Percentiles rank a stretch among this genome's conserved stretches.
These are phyloP conservation scores for Saccharomycopsis javanensis DNA, from an alignment of 805 yeast genomes.

Conservation along the genomic window DNA sequence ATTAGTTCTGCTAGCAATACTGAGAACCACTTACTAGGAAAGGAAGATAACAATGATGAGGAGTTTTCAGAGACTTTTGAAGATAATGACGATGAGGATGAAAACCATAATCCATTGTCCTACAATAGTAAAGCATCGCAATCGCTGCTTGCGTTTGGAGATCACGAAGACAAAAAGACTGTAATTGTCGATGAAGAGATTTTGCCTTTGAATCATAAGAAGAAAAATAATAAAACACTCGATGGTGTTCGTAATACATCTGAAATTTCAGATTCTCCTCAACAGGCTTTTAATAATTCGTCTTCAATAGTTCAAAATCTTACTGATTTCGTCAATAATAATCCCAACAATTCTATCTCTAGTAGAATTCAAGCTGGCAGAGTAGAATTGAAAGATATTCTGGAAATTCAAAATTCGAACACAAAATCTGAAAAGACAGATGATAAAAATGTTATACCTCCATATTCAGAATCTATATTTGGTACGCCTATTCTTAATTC, in stretches of 20 bases:
- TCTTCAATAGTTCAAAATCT: not conserved
- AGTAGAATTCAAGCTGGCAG: conserved; percentile 15
- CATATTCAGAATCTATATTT: not conserved
- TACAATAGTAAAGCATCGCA: not conserved
- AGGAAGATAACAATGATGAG: not conserved
- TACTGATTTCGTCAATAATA: not conserved
- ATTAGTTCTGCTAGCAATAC: not conserved
- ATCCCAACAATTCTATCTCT: conserved; percentile 6
- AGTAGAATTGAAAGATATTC: conserved; percentile 17
- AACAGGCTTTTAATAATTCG: not conserved
- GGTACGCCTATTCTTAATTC: not conserved
- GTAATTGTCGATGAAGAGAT: not conserved
- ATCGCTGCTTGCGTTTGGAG: not conserved
- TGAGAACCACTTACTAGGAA: not conserved
- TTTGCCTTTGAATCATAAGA: not conserved
- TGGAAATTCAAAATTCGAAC: conserved; percentile 7
- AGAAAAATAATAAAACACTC: not conserved
- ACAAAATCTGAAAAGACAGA: not conserved
- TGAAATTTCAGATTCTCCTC: not conserved
- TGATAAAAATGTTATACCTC: not conserved
- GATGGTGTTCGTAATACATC: not conserved
- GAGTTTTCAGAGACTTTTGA: not conserved
- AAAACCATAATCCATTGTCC: not conserved
- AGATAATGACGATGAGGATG: not conserved
- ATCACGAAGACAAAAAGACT: not conserved